Conservation (phyloP, 2,329 filamentous ascomycete genomes). For the Chaetomiaceae sp. region DNA sequence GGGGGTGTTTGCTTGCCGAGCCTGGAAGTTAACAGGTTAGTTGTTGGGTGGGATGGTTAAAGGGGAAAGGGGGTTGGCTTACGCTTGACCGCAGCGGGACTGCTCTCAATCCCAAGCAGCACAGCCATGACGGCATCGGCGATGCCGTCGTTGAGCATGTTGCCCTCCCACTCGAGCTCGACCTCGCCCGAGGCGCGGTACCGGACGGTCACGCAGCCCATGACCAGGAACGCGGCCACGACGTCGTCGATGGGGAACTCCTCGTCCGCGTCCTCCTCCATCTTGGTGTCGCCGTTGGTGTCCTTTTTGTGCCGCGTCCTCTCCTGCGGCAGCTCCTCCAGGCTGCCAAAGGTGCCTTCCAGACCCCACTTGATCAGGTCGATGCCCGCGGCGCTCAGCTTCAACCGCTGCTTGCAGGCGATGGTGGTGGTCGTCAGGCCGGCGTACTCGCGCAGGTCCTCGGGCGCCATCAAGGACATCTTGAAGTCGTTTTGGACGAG, state of each 20-base stretch:
- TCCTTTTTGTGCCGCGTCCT: conserved; percentile 34
- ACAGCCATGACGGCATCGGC: conserved; percentile 97
- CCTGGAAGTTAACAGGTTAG: conserved; percentile 38
- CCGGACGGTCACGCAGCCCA: conserved; percentile 85
- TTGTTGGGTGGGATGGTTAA: conserved; percentile 2
- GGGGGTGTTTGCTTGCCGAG: conserved; percentile 54
- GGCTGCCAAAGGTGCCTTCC: conserved; percentile 86
- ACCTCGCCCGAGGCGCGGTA: conserved; percentile 74
- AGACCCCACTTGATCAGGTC: conserved; percentile 92
- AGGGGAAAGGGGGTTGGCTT: conserved; percentile 35
- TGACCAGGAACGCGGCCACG: conserved; percentile 63
- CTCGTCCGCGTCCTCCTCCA: conserved; percentile 47
- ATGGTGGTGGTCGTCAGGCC: conserved; percentile 96
- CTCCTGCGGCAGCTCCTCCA: conserved; percentile 64
- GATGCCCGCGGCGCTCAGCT: conserved; percentile 79
- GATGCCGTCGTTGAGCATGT: conserved; percentile 95
- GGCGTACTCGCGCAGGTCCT: conserved; percentile 92
- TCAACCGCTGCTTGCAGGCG: conserved; percentile 85
- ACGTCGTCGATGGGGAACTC: conserved; percentile 60
- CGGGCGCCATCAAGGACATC: conserved; percentile 91
- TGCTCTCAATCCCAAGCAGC: conserved; percentile 86
- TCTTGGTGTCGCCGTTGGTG: conserved; percentile 32
- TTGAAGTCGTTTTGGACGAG: conserved; percentile 98
- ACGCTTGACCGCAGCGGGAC: conserved; percentile 91
- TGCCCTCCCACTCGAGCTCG: conserved; percentile 95